Evolutionary conservation across 2,329 filamentous ascomycete genomes (phyloP), one percentile per base, ranked within the genome.

Genomic region (Saccharata proteae): DNA sequence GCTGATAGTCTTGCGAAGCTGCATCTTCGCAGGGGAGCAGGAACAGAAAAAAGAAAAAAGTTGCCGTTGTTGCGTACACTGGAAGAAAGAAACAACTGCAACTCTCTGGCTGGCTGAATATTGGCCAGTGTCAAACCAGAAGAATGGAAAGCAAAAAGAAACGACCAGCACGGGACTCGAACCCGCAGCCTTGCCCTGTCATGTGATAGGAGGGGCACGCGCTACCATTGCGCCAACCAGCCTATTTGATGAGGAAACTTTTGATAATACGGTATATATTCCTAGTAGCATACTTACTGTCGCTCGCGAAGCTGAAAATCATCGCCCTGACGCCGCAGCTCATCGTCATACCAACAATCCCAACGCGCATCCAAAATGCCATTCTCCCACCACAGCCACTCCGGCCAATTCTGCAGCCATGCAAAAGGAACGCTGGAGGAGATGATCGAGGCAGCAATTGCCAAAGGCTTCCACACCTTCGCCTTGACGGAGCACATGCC

Each of bases 301-400:
- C 7, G 19, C 19, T n/a, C n/a, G n/a, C n/a, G n/a, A n/a, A n/a
- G n/a, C n/a, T n/a, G n/a, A 23, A 23, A 23, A 23, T 8, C 21
- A 23, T n/a, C 11, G 11, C 13, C 4, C 7, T 4, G 21, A 23
- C 21, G n/a, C n/a, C n/a, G n/a, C n/a, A n/a, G n/a, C n/a, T n/a
- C n/a, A n/a, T n/a, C n/a, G n/a, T n/a, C n/a, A n/a, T n/a, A n/a
- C n/a, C n/a, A n/a, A n/a, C n/a, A n/a, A n/a, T n/a, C 11, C n/a
- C n/a, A n/a, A n/a, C 19, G n/a, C n/a, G 19, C 19, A 21, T 21
- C 19, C 19, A 7, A 21, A 31, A 96, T 96, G 90, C 86, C 88
- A 2, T 93, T 93, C 62, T 92, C 90, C 4, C 92, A 96, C 65
- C 90, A 98, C 59, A 93, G 84, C 50, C 90, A 98, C 61, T 96